Base-by-base conservation (phyloP, 768 basidiomycete genomes). In the Calocybe cyanea region DNA sequence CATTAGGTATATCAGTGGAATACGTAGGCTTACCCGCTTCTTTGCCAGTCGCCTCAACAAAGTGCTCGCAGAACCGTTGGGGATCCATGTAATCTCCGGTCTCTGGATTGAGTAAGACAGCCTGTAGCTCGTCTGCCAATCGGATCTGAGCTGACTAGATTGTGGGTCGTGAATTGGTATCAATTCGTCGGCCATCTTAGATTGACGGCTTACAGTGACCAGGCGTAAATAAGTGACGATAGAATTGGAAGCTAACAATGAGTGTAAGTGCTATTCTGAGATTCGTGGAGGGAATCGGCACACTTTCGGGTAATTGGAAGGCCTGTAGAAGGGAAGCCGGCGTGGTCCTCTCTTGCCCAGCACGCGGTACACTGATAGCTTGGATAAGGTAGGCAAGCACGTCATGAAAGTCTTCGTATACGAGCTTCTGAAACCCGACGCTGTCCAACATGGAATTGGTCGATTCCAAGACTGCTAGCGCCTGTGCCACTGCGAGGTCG, bases 211-310 rank as follows among this genome's bases (percentile, higher is more conserved):
- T 38, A 74, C 76, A 4, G 94, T 87, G 15, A 93, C 64, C 45
- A 94, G 71, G 36, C 94, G 79, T 53, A 97, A 73, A 61, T 83
- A 92, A 50, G 84, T 77, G 17, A 90, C 84, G 58, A 91, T 80
- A 18, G 80, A 78, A 61, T 87, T 85, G 6, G 83, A 85, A 7
- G 68, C 83, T 85, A 41, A 30, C 35, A 10, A 18, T 25, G 28
- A 6, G 35, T 20, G 23, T n/a, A 2, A 7, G 34, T 6, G 34
- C 6, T 35, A 5, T 7, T 18, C 17, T 42, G 28, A 32, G 15
- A 33, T 4, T 38, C 11, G n/a, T 8, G 18, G 18, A 15, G 35
- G 43, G 6, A 38, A 38, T 15, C 8, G 20, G 20, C 69, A 45
- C 52, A 81, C 82, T 64, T 66, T 74, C 68, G 2, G 71, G 61